A percentile compares a stretch with the other conserved stretches of the same genome.
phyloP scores from a whole-genome alignment of 2,329 filamentous ascomycete genomes.

The Paracorniculantispora psalliotae region DNA sequence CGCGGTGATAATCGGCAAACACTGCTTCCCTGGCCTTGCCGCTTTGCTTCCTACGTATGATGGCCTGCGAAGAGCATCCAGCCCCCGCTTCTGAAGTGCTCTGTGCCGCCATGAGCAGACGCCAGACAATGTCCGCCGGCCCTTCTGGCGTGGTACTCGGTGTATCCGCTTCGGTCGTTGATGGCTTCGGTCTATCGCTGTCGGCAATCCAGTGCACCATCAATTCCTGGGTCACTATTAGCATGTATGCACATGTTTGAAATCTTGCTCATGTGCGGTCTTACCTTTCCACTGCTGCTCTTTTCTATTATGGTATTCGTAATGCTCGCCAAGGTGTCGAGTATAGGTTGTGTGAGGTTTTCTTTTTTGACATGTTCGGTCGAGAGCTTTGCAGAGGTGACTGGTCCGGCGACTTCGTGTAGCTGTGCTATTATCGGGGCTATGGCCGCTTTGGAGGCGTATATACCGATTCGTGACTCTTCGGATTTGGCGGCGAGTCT shows the following conservation, averaged over 20 bases:
- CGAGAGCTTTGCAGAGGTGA: conserved; percentile 25
- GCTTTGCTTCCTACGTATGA: conserved; percentile 16
- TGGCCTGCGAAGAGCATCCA: conserved; percentile 18
- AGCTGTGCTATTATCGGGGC: conserved; percentile 32
- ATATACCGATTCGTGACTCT: conserved; percentile 25
- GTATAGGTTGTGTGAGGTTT: conserved; percentile 18
- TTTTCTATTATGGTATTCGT: conserved; percentile 29
- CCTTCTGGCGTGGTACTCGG: conserved; percentile 32
- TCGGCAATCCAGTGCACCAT: conserved; percentile 40
- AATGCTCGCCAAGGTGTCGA: conserved; percentile 28
- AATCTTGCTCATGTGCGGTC: neutral
- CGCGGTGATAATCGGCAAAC: conserved; percentile 25
- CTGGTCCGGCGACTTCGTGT: conserved; percentile 24
- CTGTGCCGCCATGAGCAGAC: conserved; percentile 36
- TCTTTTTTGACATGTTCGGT: conserved; percentile 18
- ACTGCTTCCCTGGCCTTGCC: conserved; percentile 4
- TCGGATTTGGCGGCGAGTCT: conserved; percentile 21
- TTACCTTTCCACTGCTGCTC: conserved; percentile 20
- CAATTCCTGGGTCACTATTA: conserved; percentile 22
- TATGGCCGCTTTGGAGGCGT: conserved; percentile 25
- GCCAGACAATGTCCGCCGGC: conserved; percentile 39
- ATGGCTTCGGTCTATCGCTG: conserved; percentile 4
- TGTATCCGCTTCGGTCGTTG: neutral
- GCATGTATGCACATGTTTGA: neutral
- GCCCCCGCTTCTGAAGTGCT: neutral